Conservation (phyloP, 148 eudicot genomes). For the Fagopyrum tataricum region DNA sequence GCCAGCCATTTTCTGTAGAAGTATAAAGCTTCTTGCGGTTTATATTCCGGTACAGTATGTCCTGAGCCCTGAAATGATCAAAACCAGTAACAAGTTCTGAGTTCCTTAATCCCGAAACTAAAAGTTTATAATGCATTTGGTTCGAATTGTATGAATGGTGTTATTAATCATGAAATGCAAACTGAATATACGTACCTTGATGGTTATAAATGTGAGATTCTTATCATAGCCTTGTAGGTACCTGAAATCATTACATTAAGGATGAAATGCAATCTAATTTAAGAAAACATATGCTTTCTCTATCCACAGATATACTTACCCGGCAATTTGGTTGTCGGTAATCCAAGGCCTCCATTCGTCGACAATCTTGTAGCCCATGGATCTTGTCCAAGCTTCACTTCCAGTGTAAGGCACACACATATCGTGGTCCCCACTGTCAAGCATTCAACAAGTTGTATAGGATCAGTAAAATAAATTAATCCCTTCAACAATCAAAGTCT, state of each 20-base stretch:
- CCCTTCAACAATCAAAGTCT: background rate
- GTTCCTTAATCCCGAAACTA: background rate
- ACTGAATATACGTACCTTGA: constrained; percentile 75
- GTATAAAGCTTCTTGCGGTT: constrained; percentile 58
- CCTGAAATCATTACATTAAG: constrained; percentile 29
- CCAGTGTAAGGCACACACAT: constrained; percentile 98
- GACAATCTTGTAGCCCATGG: constrained; percentile 70
- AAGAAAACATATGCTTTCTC: background rate
- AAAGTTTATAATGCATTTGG: background rate
- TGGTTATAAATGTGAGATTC: constrained; percentile 75
- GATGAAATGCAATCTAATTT: background rate
- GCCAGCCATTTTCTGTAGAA: constrained; percentile 51
- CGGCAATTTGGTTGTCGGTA: constrained; percentile 63
- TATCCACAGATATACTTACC: constrained; percentile 34
- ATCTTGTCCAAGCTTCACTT: constrained; percentile 85
- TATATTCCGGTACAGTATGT: constrained; percentile 84
- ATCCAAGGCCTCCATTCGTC: constrained; percentile 92
- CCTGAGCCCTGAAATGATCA: constrained; percentile 54
- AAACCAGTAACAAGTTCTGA: background rate
- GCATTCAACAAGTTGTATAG: background rate
- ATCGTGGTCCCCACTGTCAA: constrained; percentile 90
- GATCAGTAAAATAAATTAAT: background rate
- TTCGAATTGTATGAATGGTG: background rate
- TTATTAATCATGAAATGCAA: background rate
- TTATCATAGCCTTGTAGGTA: constrained; percentile 73